phyloP scores from a whole-genome alignment of 208 protist species.

The Leishmania gerbilli region DNA sequence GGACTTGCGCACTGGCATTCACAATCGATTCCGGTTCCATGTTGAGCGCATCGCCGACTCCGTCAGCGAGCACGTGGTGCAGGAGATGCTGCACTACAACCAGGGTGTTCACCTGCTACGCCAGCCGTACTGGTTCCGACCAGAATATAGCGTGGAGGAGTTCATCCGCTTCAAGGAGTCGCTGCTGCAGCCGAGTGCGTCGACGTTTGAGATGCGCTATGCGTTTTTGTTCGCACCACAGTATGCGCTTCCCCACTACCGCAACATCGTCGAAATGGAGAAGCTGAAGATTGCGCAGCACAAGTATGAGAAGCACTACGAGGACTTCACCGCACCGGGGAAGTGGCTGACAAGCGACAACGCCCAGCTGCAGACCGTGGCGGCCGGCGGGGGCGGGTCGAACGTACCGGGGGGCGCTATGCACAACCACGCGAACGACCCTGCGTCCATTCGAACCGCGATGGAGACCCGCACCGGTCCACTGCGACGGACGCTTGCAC shows the following conservation, averaged over 20 bases:
- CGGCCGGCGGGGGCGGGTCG: constrained; percentile 61
- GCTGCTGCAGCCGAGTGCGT: constrained; percentile 83
- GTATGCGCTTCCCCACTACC: constrained; percentile 65
- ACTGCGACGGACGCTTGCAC: constrained; percentile 51
- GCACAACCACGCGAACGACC: constrained; percentile 65
- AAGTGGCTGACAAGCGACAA: constrained; percentile 84
- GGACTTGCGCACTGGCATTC: constrained; percentile 88
- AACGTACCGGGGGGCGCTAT: constrained; percentile 69
- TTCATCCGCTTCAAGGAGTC: constrained; percentile 91
- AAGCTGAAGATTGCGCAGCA: constrained; percentile 89
- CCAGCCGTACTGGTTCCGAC: constrained; percentile 85
- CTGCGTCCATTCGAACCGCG: constrained; percentile 35
- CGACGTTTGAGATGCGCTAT: constrained; percentile 87
- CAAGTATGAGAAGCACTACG: constrained; percentile 90
- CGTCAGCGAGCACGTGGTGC: constrained; percentile 82
- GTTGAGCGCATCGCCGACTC: constrained; percentile 89
- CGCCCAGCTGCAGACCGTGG: constrained; percentile 75
- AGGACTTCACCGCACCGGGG: constrained; percentile 80
- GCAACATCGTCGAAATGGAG: constrained; percentile 87
- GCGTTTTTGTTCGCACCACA: constrained; percentile 60
- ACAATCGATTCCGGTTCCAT: constrained; percentile 91
- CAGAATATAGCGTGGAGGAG: constrained; percentile 92
- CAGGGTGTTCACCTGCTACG: constrained; percentile 86
- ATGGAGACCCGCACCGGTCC: constrained; percentile 79
- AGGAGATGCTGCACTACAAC: constrained; percentile 82